These are phyloP conservation scores for Irpex rosettiformis DNA, from an alignment of 1,284 basidiomycete species.

Conservation along the genomic window DNA sequence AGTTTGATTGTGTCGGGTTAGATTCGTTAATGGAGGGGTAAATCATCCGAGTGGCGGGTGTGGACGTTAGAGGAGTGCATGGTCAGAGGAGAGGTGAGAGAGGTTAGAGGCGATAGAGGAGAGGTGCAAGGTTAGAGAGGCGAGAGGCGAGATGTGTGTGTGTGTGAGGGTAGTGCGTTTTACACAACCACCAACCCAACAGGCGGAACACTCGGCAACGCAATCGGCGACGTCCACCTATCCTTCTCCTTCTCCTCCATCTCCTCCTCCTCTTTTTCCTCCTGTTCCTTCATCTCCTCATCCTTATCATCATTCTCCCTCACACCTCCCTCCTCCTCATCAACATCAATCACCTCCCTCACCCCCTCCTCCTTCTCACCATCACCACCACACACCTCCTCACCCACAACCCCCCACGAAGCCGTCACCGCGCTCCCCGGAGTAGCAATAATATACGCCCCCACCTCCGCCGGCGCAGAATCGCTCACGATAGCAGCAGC, in stretches of 20 bases:
- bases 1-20: background rate
- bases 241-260: background rate
- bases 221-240: background rate
- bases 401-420: no score
- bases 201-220: background rate
- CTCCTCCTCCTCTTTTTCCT: background rate
- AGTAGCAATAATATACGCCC: no score
- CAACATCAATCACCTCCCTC: no score
- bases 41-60: background rate
- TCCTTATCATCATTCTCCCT: no score
- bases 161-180: background rate
- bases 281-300: no score
- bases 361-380: no score
- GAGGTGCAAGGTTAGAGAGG: background rate
- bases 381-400: no score
- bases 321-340: no score
- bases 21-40: background rate
- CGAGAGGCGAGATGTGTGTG: background rate
- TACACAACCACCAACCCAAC: no score
- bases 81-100: background rate
- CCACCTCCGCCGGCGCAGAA: no score
- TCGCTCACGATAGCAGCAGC: no score
- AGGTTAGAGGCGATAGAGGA: background rate
- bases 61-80: background rate
- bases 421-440: no score